Evolutionary conservation across 257 asterid genomes (phyloP), one percentile per base, ranked within the genome.

Genomic region (Nicotiana obtusifolia): DNA sequence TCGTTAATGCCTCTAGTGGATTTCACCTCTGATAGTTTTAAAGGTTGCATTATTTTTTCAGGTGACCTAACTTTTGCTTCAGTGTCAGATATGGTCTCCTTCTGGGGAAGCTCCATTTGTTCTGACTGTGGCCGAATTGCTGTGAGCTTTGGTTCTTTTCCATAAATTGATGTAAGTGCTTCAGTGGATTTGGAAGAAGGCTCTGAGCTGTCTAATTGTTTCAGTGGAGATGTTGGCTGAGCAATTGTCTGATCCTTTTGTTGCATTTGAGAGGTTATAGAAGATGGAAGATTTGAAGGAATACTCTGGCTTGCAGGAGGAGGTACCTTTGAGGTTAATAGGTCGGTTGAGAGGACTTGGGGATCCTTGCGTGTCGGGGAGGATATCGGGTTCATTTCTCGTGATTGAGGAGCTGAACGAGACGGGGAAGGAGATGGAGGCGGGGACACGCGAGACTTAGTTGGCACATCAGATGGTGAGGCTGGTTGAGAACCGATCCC

Each of bases 401-500:
- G 84, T 20, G 91, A 28, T 81, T 85, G 88, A 22, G 89, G 76
- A 44, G 82, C 56, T 54, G 82, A 69, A 24, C 59, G 84, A 78
- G 91, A 81, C 33, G 86, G 90, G 31, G 91, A 1, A n/a, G n/a
- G n/a, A n/a, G n/a, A n/a, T n/a, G 59, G 84, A 78, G 91, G 81
- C 33, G 86, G 90, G 31, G 91, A 1, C 28, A 26, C 28, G 28
- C 1, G 28, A 26, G 28, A 26, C 1, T 26, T 26, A 1, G 87
- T 24, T 37, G 76, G 33, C 20, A 60, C 83, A 78, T 78, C 84
- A 82, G 87, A 44, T 77, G 89, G 89, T 47, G 94, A 87, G 24
- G 82, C 80, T 49, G 87, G 83, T 60, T 86, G 85, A 53, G 91
- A 84, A 61, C 88, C 62, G 65, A 87, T 56, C 20, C 31, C 78